These are phyloP conservation scores for Sphenostylis stenocarpa DNA, from an alignment of 306 rosid species.

Conservation along the genomic window DNA sequence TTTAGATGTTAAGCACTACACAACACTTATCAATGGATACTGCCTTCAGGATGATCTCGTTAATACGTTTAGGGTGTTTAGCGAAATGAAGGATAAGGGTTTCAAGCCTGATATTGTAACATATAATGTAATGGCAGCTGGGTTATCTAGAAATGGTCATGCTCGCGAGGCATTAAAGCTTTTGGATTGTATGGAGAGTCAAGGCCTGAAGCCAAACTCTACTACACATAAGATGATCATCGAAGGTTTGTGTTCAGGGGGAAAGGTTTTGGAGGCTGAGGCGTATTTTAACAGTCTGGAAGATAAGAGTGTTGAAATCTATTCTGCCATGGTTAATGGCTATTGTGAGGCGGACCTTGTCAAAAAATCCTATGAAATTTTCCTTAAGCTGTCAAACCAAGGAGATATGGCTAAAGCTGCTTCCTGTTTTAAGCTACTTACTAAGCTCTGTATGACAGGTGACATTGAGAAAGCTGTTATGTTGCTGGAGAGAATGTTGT, in stretches of 20 bases:
- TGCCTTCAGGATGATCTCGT: conserved; percentile 44
- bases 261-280: conserved; percentile 68
- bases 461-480: conserved; percentile 36
- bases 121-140: conserved; percentile 69
- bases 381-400: conserved; percentile 46
- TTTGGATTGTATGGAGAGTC: conserved; percentile 56
- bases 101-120: conserved; percentile 69
- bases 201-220: conserved; percentile 56
- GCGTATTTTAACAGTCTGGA: conserved; percentile 47
- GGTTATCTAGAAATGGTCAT: conserved; percentile 58
- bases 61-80: conserved; percentile 46
- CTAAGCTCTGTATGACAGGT: conserved; percentile 57
- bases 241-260: conserved; percentile 66
- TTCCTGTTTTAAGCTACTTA: conserved; percentile 50
- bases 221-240: conserved; percentile 59
- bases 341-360: conserved; percentile 61
- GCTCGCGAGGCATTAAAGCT: conserved; percentile 40
- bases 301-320: conserved; percentile 55
- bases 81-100: conserved; percentile 60
- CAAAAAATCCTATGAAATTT: conserved; percentile 51
- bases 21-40: conserved; percentile 73
- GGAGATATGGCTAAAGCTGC: conserved; percentile 41
- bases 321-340: conserved; percentile 69
- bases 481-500: conserved; percentile 49
- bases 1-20: conserved; percentile 74